These are phyloP conservation scores for Thelephora ganbajun DNA, from an alignment of 768 basidiomycete genomes.

Conservation along the genomic window DNA sequence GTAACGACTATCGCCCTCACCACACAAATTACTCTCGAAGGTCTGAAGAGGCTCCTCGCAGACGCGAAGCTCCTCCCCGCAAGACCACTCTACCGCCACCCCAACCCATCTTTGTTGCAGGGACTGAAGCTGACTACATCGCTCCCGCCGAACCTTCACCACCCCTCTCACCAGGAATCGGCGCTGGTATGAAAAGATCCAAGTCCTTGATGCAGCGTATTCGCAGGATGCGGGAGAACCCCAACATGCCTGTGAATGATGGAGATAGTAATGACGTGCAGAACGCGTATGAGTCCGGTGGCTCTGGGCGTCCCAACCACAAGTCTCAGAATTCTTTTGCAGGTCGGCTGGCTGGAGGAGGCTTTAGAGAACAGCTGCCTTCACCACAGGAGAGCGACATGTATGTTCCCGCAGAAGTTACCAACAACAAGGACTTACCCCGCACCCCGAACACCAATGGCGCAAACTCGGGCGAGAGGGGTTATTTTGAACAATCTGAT, in stretches of 20 bases:
- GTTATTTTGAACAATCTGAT: slow-evolving; percentile 36
- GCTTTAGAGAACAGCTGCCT: slow-evolving; percentile 20
- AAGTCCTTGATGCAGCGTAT: slow-evolving; percentile 83
- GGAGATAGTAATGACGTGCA: slow-evolving; percentile 27
- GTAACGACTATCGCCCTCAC: slow-evolving; percentile 23
- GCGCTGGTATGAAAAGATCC: slow-evolving; percentile 46
- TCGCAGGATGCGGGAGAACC: slow-evolving; percentile 76
- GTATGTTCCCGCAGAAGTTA: slow-evolving; percentile 54
- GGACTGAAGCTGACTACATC: slow-evolving; percentile 17
- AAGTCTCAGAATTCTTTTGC: slow-evolving; percentile 63
- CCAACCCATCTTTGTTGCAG: slow-evolving; percentile 68
- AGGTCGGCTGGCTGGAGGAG: slow-evolving; percentile 45
- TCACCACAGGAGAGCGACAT: slow-evolving; percentile 28
- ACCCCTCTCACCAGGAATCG: slow-evolving; percentile 29
- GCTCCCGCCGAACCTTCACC: slow-evolving; percentile 22
- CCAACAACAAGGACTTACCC: slow-evolving; percentile 41
- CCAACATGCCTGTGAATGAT: slow-evolving; percentile 58
- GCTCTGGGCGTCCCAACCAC: slow-evolving; percentile 43
- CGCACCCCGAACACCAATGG: slow-evolving; percentile 23
- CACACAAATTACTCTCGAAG: slow-evolving; percentile 44
- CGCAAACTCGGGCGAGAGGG: slow-evolving; percentile 15
- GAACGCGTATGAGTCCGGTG: slow-evolving; percentile 1
- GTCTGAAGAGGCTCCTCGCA: slow-evolving; percentile 13
- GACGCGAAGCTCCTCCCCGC: slow-evolving; percentile 22
- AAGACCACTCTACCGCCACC: slow-evolving; percentile 52